A percentile compares a stretch with the other conserved stretches of the same genome.
These are phyloP conservation scores for Cucurbita argyrosperma DNA, from an alignment of 306 rosid genomes.

Conservation along the genomic window DNA sequence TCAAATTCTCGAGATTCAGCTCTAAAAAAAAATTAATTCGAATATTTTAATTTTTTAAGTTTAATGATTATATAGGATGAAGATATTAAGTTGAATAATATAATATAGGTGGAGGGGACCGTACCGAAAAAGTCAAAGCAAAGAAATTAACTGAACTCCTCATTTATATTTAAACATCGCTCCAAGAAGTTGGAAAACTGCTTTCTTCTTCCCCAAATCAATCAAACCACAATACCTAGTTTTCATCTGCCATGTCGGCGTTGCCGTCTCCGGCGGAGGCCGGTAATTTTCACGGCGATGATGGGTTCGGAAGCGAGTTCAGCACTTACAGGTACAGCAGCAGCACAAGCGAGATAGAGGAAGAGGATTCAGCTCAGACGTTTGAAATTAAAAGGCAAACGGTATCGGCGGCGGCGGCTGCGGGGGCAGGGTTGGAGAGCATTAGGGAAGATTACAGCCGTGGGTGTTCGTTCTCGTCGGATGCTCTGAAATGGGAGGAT, in stretches of 20 bases:
- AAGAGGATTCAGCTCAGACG: constrained; percentile 15
- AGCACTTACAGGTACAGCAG: neutral
- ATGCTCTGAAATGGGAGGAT: constrained; percentile 11
- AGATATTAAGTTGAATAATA: too few species aligned
- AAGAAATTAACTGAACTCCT: neutral
- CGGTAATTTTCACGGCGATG: neutral
- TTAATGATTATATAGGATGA: too few species aligned
- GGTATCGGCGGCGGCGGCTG: neutral
- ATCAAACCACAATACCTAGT: neutral
- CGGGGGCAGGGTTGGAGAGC: constrained; percentile 12
- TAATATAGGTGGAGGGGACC: neutral
- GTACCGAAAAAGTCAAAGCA: neutral
- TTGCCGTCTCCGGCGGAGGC: neutral
- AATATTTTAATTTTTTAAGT: too few species aligned
- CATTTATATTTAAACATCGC: neutral
- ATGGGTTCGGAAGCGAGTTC: constrained; percentile 4
- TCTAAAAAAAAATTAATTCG: too few species aligned
- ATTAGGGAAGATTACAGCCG: constrained; percentile 26
- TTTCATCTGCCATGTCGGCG: neutral
- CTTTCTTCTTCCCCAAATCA: neutral
- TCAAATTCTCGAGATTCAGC: too few species aligned
- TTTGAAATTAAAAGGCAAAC: constrained; percentile 7
- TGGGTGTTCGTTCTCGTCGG: neutral
- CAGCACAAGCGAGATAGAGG: constrained; percentile 54
- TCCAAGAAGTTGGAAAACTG: neutral